phyloP scores from a whole-genome alignment of 768 basidiomycete genomes.

The Boletellus emodensis region DNA sequence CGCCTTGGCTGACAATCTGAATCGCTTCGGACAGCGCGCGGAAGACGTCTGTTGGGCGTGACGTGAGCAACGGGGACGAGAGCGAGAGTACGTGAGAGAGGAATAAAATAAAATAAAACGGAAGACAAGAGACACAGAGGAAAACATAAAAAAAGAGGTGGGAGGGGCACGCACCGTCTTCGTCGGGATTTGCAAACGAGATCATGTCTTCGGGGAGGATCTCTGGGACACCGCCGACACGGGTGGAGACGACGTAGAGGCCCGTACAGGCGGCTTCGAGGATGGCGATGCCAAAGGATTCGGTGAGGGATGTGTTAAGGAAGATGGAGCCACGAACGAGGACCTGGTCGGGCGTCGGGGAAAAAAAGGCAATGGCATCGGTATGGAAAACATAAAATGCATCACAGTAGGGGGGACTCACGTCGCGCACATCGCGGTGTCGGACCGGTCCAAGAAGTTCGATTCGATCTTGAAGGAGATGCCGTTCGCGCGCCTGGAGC shows the following conservation, averaged over 20 bases:
- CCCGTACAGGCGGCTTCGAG: constrained; percentile 95
- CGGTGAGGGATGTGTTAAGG: constrained; percentile 93
- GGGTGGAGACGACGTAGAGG: constrained; percentile 89
- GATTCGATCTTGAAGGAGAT: constrained; percentile 88
- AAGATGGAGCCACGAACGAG: constrained; percentile 84
- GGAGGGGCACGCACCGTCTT: constrained; percentile 63
- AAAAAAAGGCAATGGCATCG: background rate
- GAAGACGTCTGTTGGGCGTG: constrained; percentile 63
- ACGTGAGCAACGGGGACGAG: background rate
- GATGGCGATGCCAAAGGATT: constrained; percentile 96
- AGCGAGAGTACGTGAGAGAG: background rate
- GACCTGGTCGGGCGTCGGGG: constrained; percentile 45
- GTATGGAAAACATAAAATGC: background rate
- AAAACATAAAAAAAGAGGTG: no score
- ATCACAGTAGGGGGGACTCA: constrained; percentile 31
- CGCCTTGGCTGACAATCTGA: constrained; percentile 55
- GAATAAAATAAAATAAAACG: background rate
- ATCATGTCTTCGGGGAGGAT: constrained; percentile 94
- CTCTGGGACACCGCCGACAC: constrained; percentile 94
- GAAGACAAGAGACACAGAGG: no score
- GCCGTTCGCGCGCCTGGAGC: constrained; percentile 91
- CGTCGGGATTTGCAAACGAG: constrained; percentile 89
- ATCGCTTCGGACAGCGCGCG: constrained; percentile 82
- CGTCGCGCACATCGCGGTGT: constrained; percentile 79
- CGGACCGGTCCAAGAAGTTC: constrained; percentile 78